Percentiles rank a stretch among this genome's conserved stretches.
Evolutionary conservation across 2,329 filamentous ascomycete genomes (phyloP).

Genomic region (Aspergillus ochraceus): DNA sequence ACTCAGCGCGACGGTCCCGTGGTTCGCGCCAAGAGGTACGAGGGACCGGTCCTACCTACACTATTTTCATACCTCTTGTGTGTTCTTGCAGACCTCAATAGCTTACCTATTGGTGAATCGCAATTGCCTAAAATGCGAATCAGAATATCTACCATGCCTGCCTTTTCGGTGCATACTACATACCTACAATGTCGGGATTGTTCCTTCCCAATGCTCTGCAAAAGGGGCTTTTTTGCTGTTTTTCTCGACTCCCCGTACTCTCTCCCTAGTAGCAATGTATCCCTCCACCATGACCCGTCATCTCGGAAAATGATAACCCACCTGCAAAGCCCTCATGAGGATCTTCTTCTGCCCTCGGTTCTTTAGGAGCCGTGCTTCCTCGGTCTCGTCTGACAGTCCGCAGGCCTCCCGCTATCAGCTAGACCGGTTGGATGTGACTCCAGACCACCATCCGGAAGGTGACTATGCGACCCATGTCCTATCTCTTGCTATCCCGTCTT

Average conservation of each 20-base stretch:
- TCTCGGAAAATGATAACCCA: neutral
- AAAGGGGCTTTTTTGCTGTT: neutral
- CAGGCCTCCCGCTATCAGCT: neutral
- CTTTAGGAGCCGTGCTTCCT: conserved; percentile 1
- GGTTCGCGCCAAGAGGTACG: neutral
- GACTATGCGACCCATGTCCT: conserved; percentile 3
- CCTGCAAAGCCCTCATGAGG: conserved; percentile 1
- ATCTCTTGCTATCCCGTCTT: neutral
- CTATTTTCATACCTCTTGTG: no score
- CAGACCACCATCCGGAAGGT: conserved; percentile 13
- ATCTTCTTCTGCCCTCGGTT: conserved; percentile 7
- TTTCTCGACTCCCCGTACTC: neutral
- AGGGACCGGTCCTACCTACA: no score
- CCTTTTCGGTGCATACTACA: neutral
- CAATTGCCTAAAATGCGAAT: neutral
- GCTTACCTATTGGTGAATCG: neutral
- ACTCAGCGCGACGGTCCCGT: neutral
- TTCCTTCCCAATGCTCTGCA: neutral
- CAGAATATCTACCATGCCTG: neutral
- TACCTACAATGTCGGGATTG: neutral
- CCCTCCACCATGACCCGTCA: neutral
- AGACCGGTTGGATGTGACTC: neutral
- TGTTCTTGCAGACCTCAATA: no score
- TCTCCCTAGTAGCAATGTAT: neutral
- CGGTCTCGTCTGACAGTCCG: neutral